Conservation (phyloP, 495 filamentous ascomycete genomes). For the Tuber microsphaerosporum region DNA sequence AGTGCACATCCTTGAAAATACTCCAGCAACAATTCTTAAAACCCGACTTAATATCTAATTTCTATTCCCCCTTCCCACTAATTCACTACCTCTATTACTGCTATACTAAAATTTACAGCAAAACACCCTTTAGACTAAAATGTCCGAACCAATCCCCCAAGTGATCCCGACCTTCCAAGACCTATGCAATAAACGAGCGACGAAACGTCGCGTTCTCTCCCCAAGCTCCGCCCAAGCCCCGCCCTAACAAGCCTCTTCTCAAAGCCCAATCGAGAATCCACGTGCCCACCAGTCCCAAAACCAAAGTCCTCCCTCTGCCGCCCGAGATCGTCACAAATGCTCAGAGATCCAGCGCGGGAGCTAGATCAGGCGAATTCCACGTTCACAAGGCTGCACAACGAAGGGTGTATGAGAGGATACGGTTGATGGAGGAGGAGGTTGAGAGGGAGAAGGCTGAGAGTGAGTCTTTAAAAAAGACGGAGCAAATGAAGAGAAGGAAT, state of each 20-base stretch:
- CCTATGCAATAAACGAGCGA: constrained; percentile 66
- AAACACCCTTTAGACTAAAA: not conserved
- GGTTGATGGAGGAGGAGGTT: constrained; percentile 80
- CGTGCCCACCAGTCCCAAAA: constrained; percentile 47
- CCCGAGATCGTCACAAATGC: constrained; percentile 96
- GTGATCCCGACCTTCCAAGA: constrained; percentile 56
- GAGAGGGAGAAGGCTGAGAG: constrained; percentile 57
- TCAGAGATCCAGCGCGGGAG: constrained; percentile 82
- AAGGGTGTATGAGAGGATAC: constrained; percentile 82
- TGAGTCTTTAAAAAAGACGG: constrained; percentile 57
- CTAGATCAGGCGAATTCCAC: constrained; percentile 90
- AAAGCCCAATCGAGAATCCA: constrained; percentile 68
- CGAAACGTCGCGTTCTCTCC: constrained; percentile 67
- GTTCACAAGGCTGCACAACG: constrained; percentile 92
- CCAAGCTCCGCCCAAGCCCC: constrained; percentile 59
- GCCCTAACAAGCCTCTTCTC: constrained; percentile 69
- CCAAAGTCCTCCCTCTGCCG: constrained; percentile 49
- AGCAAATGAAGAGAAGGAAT: constrained; percentile 61
- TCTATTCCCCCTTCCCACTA: not conserved
- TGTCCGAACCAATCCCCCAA: constrained; percentile 2
- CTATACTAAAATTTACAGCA: not conserved
- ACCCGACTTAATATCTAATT: not conserved
- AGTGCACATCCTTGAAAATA: not conserved
- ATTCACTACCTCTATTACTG: not conserved
- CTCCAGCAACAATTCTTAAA: not conserved